Evolutionary conservation across 805 yeast species (phyloP).

Genomic region (Saccharomycopsis capsularis): DNA sequence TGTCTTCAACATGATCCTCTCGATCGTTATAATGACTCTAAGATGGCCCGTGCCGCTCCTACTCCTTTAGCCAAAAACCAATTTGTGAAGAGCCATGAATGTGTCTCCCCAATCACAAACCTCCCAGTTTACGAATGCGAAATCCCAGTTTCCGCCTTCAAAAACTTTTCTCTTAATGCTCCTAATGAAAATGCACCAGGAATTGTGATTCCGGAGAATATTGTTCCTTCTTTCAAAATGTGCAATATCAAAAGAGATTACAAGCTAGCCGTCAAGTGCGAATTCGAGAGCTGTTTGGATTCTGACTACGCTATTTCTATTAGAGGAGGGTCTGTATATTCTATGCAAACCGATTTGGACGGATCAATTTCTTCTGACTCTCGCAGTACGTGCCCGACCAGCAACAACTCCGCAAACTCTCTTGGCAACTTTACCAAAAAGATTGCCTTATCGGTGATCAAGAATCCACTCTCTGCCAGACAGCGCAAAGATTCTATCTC

Average conservation of each 20-base stretch:
- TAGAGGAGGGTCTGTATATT: no score
- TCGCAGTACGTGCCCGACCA: background rate
- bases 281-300: background rate
- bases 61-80: background rate
- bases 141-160: constrained; percentile 8
- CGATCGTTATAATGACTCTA: background rate
- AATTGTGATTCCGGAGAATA: constrained; percentile 8
- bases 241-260: constrained; percentile 19
- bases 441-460: background rate
- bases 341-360: constrained; percentile 10
- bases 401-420: background rate
- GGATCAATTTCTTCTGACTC: background rate
- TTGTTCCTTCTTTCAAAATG: constrained; percentile 10
- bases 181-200: background rate
- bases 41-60: background rate
- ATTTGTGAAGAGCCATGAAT: background rate
- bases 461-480: background rate
- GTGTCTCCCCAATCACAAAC: background rate
- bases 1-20: background rate
- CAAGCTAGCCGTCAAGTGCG: constrained; percentile 1
- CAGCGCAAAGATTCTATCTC: background rate
- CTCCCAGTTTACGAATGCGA: constrained; percentile 8
- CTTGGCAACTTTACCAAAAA: background rate
- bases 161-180: constrained; percentile 1
- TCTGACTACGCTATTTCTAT: background rate